Base-by-base conservation (phyloP, 495 filamentous ascomycete species). In the Rusavskia elegans region DNA sequence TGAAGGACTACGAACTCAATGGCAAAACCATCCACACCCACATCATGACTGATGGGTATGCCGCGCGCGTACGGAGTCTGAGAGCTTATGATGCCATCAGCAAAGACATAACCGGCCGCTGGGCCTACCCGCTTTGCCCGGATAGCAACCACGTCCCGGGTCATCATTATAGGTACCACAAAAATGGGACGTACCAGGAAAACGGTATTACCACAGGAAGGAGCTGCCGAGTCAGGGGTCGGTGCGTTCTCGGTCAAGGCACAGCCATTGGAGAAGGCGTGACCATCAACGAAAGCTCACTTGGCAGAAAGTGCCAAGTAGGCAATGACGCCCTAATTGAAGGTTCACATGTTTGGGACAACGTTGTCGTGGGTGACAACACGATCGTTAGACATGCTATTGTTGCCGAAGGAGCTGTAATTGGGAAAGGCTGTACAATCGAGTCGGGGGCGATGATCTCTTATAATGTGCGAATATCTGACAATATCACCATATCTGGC, bases 1-100 rank as follows among this genome's bases (percentile, higher is more conserved):
- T 99, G 21, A 96, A 95, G 66, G 92, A 99, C 61, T 93, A 84
- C 65, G 92, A 99, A 64, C 74, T 96, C 45, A 95, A 96, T 66
- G 88, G 87, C 23, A 96, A 96, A 71, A 88, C 87, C 5, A 84
- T 99, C 29, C 87, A 95, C 62, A 84, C 85, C n/a, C 80, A 95
- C 55, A 82, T 98, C 52, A 67, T 95, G 49, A 76, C 78, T 23
- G 79, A 87, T 48, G 68, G 77, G 50, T 88, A 90, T 51, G 84
- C 85, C 5, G 87, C 88, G 0, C 76, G 92, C 46, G 90, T 85
- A 11, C 81, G 78, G 56, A 93, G 86, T 58, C 69, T 97, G 38
- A 82, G 83, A 61, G 83, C 90, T 49, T 99, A 97, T 64, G 87
- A 95, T 63, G 81, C 88, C 19, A 74, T 97, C n/a, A 90, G 78